Conservation (phyloP, 2,329 filamentous ascomycete species). For the Botrytis medusae region DNA sequence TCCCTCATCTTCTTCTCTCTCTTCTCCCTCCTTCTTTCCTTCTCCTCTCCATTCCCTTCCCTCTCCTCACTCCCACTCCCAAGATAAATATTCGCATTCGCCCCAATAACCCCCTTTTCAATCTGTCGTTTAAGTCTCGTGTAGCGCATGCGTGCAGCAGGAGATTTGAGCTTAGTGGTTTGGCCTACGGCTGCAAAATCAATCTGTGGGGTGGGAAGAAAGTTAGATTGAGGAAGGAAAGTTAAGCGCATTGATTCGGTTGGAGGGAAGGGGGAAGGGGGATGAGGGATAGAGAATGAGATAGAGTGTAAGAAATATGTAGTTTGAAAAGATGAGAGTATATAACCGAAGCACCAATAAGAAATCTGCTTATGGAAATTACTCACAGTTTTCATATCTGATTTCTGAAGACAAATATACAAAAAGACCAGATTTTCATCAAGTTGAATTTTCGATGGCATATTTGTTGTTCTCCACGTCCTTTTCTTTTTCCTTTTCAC, state of each 20-base stretch:
- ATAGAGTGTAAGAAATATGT: background rate
- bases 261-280: background rate
- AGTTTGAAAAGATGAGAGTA: background rate
- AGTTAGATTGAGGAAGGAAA: background rate
- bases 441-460: constrained; percentile 43
- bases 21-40: background rate
- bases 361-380: no score
- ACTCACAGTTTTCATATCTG: constrained; percentile 43
- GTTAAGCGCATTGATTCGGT: background rate
- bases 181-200: constrained; percentile 43
- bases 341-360: background rate
- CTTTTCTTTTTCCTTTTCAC: no score
- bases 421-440: constrained; percentile 46
- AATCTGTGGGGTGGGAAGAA: constrained; percentile 37
- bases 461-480: constrained; percentile 22
- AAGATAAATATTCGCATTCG: constrained; percentile 30
- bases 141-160: constrained; percentile 44
- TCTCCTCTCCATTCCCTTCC: constrained; percentile 11
- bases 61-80: constrained; percentile 15
- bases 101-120: constrained; percentile 37
- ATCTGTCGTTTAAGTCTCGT: constrained; percentile 40
- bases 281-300: background rate
- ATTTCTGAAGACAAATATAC: constrained; percentile 44
- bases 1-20: background rate
- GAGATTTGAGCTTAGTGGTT: constrained; percentile 40